Evolutionary conservation across 202 grass and related monocot species (phyloP), one percentile per base, ranked within the genome.

Genomic region (Panicum hallii): DNA sequence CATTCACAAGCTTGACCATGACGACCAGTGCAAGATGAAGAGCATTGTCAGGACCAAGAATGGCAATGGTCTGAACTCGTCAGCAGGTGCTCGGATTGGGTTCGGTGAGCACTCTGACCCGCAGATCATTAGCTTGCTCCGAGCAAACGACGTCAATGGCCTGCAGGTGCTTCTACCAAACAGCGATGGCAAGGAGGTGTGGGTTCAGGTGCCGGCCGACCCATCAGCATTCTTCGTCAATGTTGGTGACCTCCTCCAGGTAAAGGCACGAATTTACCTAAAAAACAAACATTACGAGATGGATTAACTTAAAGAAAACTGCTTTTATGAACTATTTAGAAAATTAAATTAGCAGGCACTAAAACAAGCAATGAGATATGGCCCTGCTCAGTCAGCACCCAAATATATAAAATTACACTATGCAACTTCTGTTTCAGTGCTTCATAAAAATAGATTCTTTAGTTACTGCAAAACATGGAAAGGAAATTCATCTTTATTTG

Each of bases 81-180:
- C 70, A 5, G 57, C 47, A 1, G 77, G 82, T 50, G 72, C 62
- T 9, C 62, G 90, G 70, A 86, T 99, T 7, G 97, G 97, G n/a
- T 99, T 99, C 22, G 97, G 97, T 12, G 97, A 99, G 85, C 97
- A 99, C 72, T 94, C 97, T 3, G 97, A 99, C 74, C 97, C 91
- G 0, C 97, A 99, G 80, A 88, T 99, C 42, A 83, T 99, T 41
- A 99, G 93, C 54, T 83, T 97, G 47, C 92, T 99, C 77, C 84
- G 93, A 64, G 93, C 97, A 14, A 99, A 99, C 75, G 87, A 94
- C 5, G 91, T 94, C 9, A 87, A 94, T 1, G 92, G 97, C 11
- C 85, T 99, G 45, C 97, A 99, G 77, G 81, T 99, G 71, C 77
- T 89, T 49, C 75, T 82, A 30, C 87, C 77, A 4, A 52, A 72